Base-by-base conservation (phyloP, 2,329 filamentous ascomycete genomes). In the Nigrospora osmanthi region DNA sequence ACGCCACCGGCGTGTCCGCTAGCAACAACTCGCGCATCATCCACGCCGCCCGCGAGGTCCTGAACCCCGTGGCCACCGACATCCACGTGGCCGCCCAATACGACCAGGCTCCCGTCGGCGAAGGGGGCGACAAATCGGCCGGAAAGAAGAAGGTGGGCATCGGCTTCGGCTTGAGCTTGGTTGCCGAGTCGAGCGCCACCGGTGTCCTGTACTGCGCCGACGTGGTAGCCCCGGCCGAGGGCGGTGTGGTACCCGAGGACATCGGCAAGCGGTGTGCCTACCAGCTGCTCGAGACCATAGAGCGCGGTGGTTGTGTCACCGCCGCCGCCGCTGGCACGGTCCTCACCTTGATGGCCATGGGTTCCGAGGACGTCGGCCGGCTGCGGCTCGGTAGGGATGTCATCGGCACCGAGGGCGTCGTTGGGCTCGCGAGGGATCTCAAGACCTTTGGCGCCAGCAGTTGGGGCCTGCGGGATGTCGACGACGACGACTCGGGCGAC, bases 21-120 rank as follows among this genome's bases (percentile, higher is more conserved):
- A 89, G 85, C 41, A 96, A 96, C 64, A 98, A 97, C 62, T 87
- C 85, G 50, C 78, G 93, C 52, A 94, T 96, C 87, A 98, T 97
- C 58, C 87, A 95, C 58, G 80, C 85, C 3, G 89, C 90, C 11
- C 77, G 91, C 54, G 89, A 89, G 40, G 76, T 98, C 11, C 73
- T 98, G 39, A 98, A 98, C 62, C 75, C 82, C 5, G 76, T 98
- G 46, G 84, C 87, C 4, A 80, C 85, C 7, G 93, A 98, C 60
- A 91, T 95, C 37, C 93, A 96, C 62, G 83, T 98, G 52, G 95
- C 88, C 3, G 82, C 83, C 6, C 81, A 85, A 50, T 89, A 90
- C 52, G 87, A 87, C 52, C 76, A 80, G 50, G 80, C 80, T 41
- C 80, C 80, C 11, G 57, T 82, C 41, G 67, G 78, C 11, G 63